phyloP scores from a whole-genome alignment of 2,329 filamentous ascomycete species.

The Diatrype stigma region DNA sequence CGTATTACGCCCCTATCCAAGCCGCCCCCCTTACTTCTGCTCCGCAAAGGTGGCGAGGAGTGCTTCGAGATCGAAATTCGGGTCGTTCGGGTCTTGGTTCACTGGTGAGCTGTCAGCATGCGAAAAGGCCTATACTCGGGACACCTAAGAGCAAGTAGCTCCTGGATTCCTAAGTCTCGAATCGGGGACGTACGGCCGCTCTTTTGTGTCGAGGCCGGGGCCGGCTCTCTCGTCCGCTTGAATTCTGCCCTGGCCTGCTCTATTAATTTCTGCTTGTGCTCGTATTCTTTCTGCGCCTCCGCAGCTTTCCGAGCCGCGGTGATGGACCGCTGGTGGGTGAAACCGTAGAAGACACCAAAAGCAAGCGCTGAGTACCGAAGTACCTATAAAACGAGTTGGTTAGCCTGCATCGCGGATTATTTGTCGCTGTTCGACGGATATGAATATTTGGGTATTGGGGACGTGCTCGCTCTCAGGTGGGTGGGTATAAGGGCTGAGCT shows the following conservation, averaged over 20 bases:
- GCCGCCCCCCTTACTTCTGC: constrained; percentile 39
- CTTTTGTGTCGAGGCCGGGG: constrained; percentile 28
- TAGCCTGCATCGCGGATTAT: constrained; percentile 2
- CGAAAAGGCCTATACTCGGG: not conserved
- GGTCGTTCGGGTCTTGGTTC: constrained; percentile 72
- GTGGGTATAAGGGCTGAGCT: not conserved
- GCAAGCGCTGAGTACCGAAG: constrained; percentile 94
- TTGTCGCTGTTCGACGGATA: not conserved
- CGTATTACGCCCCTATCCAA: constrained; percentile 18
- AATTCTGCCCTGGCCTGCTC: constrained; percentile 89
- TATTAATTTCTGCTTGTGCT: constrained; percentile 89
- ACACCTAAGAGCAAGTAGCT: not conserved
- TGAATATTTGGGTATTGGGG: not conserved
- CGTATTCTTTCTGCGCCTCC: constrained; percentile 75
- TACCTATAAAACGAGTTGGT: constrained; percentile 57
- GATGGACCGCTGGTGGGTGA: constrained; percentile 87
- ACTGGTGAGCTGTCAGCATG: constrained; percentile 40
- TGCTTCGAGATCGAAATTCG: constrained; percentile 91
- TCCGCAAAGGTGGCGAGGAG: constrained; percentile 63
- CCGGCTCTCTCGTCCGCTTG: constrained; percentile 65
- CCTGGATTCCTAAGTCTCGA: not conserved
- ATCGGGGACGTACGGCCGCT: constrained; percentile 30
- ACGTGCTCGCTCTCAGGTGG: not conserved
- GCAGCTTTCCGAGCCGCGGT: constrained; percentile 65
- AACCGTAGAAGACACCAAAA: constrained; percentile 89